A percentile compares a stretch with the other conserved stretches of the same genome.
These are phyloP conservation scores for Tuber calosporum DNA, from an alignment of 495 filamentous ascomycete species.

Conservation along the genomic window DNA sequence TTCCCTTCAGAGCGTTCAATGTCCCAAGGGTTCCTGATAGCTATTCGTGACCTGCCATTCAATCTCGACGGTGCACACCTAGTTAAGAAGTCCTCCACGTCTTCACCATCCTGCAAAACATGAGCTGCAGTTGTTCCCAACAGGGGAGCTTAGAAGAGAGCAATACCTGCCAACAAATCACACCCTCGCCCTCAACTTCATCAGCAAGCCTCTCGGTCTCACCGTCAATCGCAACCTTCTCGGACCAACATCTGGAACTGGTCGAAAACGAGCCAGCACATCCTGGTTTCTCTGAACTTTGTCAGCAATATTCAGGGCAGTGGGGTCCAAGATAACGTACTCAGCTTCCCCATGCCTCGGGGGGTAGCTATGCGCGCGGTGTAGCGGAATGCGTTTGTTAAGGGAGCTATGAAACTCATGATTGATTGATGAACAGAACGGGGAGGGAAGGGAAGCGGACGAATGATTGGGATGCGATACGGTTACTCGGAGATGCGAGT, in stretches of 20 bases:
- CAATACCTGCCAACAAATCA: neutral
- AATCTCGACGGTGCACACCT: slow-evolving; percentile 58
- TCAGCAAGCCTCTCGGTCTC: slow-evolving; percentile 45
- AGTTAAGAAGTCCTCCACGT: slow-evolving; percentile 54
- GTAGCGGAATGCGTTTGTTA: neutral
- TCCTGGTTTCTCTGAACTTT: neutral
- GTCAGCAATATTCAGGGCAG: neutral
- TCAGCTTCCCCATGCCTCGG: slow-evolving; percentile 3
- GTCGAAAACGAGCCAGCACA: slow-evolving; percentile 1
- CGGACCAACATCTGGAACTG: neutral
- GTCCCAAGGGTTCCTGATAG: slow-evolving; percentile 52
- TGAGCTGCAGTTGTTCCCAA: neutral
- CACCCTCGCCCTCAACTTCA: slow-evolving; percentile 43
- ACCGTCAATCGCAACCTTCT: slow-evolving; percentile 3
- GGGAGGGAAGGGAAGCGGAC: neutral
- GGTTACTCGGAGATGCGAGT: slow-evolving; percentile 5
- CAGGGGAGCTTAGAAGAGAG: slow-evolving; percentile 4
- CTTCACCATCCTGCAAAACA: slow-evolving; percentile 45
- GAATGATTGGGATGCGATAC: neutral
- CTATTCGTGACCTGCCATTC: slow-evolving; percentile 57
- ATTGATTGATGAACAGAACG: neutral
- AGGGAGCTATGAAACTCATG: slow-evolving; percentile 1
- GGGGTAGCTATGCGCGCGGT: neutral
- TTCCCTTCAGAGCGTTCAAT: neutral
- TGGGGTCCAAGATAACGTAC: neutral